A percentile compares a stretch with the other conserved stretches of the same genome.
These are phyloP conservation scores for Vitellaria paradoxa DNA, from an alignment of 179 eudicot species.

Conservation along the genomic window DNA sequence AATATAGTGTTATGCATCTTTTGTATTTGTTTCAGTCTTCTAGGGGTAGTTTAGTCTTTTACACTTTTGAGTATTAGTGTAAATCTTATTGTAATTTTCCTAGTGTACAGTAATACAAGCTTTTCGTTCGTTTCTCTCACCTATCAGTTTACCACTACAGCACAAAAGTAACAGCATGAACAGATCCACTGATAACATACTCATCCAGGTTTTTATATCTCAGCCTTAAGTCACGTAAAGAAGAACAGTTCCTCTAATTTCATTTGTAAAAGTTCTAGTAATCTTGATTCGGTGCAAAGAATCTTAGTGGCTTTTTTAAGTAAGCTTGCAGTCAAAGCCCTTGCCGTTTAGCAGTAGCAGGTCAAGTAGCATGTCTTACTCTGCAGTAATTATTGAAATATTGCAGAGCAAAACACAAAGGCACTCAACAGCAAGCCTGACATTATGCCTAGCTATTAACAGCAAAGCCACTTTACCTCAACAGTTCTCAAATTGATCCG, in stretches of 20 bases:
- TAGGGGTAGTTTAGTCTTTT: no score
- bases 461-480: conserved; percentile 49
- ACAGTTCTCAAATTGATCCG: conserved; percentile 88
- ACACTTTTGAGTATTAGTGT: no score
- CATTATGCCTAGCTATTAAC: neutral
- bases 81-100: no score
- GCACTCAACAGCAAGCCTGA: neutral
- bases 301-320: neutral
- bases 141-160: neutral
- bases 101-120: no score
- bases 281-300: neutral
- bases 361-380: neutral
- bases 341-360: no score
- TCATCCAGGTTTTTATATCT: neutral
- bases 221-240: neutral
- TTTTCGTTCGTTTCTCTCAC: no score
- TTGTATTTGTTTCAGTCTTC: no score
- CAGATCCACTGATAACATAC: neutral
- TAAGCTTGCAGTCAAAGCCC: neutral
- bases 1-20: no score
- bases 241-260: neutral
- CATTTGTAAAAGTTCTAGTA: neutral
- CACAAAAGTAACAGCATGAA: neutral
- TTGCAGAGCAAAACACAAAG: neutral
- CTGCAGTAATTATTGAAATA: neutral